Evolutionary conservation across 495 filamentous ascomycete species (phyloP), one percentile per base, ranked within the genome.

Genomic region (Penicillium maclennaniae): DNA sequence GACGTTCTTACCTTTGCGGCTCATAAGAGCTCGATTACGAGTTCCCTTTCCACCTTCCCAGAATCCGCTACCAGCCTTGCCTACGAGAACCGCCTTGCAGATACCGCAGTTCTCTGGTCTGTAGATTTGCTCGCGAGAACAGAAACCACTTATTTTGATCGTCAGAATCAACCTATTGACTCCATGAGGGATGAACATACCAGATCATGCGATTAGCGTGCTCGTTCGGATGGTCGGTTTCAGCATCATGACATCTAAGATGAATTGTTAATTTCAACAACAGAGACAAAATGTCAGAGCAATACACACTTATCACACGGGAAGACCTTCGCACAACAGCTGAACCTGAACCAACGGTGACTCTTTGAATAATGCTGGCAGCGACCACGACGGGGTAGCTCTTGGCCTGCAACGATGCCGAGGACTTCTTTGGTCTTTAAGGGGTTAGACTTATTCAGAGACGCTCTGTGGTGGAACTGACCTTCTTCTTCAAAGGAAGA

Each of bases 31-130:
- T 65, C 76, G 81, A 66, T 88, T 85, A 46, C 88, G 70, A n/a
- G 86, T 92, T 9, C 90, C 90, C 66, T 89, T 91, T 2, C 91
- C 91, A 15, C 91, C 91, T 71, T 96, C 91, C 91, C 91, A 96
- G 65, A 89, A 96, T 7, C 90, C 91, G 51, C 74, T 83, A 0
- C 87, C 86, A 21, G 72, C 75, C 56, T 81, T 83, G 6, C 88
- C 84, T n/a, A 90, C 75, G 1, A 96, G 78, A 19, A 73, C 77
- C n/a, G 84, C 71, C 55, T 83, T 86, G 65, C 91, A 96, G 45
- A 91, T 82, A 0, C 73, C 79, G 59, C 91, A 96, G 45, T 87
- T 86, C 60, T 95, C 89, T 0, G 87, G 85, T 36, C 83, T 71
- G 66, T 88, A 96, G 50, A 86, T 86, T 76, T 93, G 88, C 72